Evolutionary conservation across 1,284 basidiomycete genomes (phyloP), one percentile per base, ranked within the genome.

Genomic region (Rhodofomes roseus): DNA sequence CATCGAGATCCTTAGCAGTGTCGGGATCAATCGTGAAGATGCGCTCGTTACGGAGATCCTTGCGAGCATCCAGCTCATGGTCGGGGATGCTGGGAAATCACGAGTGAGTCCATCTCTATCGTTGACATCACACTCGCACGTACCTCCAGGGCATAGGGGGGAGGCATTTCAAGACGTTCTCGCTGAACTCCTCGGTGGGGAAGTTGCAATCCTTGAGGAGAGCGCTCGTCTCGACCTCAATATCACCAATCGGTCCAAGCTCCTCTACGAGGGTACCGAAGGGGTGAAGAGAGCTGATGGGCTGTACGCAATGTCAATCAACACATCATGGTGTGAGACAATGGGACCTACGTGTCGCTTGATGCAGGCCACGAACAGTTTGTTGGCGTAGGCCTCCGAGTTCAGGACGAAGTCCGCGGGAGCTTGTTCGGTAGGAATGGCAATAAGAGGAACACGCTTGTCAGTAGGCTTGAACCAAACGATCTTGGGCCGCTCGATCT

Each of bases 391-490:
- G 6, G 83, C 82, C 62, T 97, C 96, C 7, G 95, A 90, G 72
- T 95, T 95, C 72, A 95, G 93, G 62, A 99, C 89, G 70, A 99
- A 99, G 75, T 98, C 96, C 16, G 83, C 83, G 4, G 97, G 97
- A 0, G 97, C 96, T 77, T 99, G 97, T 71, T 99, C 97, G 14
- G 95, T 97, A n/a, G 96, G 97, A 66, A 99, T 99, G 57, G 97
- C 97, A 70, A 99, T 98, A 48, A 99, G 83, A 55, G 97, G 97
- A 5, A 99, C 97, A 63, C 97, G 92, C 79, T 99, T 99, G 81
- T 98, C 96, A 39, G 96, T 98, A 2, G 97, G 97, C 76, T 98
- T 96, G 84, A 99, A 98, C 97, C 97, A 99, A 56, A 99, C 95
- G 68, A 99, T 99, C 83, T 98, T 99, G 65, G 96, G 97, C 46